phyloP scores from a whole-genome alignment of 73 alveolate genomes.

The Stentor roeselii region DNA sequence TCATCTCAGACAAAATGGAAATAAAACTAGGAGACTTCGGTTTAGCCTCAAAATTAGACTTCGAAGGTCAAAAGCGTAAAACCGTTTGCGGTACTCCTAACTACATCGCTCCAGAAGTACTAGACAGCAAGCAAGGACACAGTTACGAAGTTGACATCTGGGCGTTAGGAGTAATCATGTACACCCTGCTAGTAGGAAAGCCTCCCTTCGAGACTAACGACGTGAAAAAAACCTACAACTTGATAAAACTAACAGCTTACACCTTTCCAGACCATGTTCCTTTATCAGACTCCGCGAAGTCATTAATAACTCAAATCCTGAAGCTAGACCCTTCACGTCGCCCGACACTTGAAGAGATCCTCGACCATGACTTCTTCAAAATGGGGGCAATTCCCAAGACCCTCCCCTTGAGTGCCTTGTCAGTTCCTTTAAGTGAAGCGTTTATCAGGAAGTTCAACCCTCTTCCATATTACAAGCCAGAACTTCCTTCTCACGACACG shows the following conservation, averaged over 20 bases:
- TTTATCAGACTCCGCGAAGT: constrained; percentile 58
- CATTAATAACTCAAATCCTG: constrained; percentile 58
- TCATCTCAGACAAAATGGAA: constrained; percentile 71
- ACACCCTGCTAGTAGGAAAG: constrained; percentile 72
- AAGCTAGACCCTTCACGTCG: constrained; percentile 62
- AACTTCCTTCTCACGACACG: neutral
- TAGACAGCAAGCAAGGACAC: constrained; percentile 73
- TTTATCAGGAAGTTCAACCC: constrained; percentile 46
- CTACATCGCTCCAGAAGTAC: constrained; percentile 88
- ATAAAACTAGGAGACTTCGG: constrained; percentile 82
- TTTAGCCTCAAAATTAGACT: constrained; percentile 75
- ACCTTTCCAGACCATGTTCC: constrained; percentile 70
- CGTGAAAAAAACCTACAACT: constrained; percentile 72
- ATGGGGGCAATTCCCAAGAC: constrained; percentile 71
- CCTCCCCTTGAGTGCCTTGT: constrained; percentile 76
- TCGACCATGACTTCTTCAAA: constrained; percentile 51
- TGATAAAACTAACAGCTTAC: constrained; percentile 58
- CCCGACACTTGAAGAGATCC: constrained; percentile 53
- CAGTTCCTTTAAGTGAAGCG: constrained; percentile 74
- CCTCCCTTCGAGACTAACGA: constrained; percentile 90
- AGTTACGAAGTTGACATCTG: constrained; percentile 87
- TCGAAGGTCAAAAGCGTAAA: constrained; percentile 73
- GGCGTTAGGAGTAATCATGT: constrained; percentile 84
- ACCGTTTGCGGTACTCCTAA: constrained; percentile 89
- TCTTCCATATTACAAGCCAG: neutral